Evolutionary conservation across 108 stramenopile genomes (phyloP).

Genomic region (Cyclotella cryptica): DNA sequence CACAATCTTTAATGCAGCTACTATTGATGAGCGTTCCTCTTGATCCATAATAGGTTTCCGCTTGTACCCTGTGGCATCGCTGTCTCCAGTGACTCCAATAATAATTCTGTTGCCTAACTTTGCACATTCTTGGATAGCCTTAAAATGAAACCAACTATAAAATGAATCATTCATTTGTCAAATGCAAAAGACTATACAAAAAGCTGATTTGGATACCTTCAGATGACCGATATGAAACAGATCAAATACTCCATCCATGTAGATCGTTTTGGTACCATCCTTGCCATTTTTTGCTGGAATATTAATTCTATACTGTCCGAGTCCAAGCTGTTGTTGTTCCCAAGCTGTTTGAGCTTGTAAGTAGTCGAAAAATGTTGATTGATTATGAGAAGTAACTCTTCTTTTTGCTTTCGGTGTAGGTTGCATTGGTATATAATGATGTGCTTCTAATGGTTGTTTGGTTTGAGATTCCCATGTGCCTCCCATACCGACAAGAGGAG

Average conservation of each 20-base stretch:
- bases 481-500: constrained; percentile 50
- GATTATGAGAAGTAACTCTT: constrained; percentile 53
- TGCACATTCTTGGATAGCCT: constrained; percentile 71
- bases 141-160: not conserved
- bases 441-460: constrained; percentile 56
- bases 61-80: constrained; percentile 76
- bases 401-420: constrained; percentile 54
- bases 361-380: constrained; percentile 51
- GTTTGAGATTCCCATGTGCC: constrained; percentile 61
- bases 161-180: too few relatives aligned
- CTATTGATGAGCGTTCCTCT: constrained; percentile 63
- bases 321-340: constrained; percentile 37
- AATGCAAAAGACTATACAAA: too few relatives aligned
- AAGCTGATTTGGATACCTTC: too few relatives aligned
- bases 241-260: constrained; percentile 84
- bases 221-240: constrained; percentile 83
- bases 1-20: constrained; percentile 55
- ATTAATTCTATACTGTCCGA: not conserved
- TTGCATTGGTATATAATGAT: constrained; percentile 80
- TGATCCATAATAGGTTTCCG: constrained; percentile 67
- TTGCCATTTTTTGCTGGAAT: not conserved
- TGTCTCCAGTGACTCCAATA: constrained; percentile 75
- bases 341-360: constrained; percentile 31
- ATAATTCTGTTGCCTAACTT: constrained; percentile 61
- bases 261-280: constrained; percentile 45